A percentile compares a stretch with the other conserved stretches of the same genome.
Conservation (phyloP, 352 stramenopile genomes). For the Phytophthora hibernalis region DNA sequence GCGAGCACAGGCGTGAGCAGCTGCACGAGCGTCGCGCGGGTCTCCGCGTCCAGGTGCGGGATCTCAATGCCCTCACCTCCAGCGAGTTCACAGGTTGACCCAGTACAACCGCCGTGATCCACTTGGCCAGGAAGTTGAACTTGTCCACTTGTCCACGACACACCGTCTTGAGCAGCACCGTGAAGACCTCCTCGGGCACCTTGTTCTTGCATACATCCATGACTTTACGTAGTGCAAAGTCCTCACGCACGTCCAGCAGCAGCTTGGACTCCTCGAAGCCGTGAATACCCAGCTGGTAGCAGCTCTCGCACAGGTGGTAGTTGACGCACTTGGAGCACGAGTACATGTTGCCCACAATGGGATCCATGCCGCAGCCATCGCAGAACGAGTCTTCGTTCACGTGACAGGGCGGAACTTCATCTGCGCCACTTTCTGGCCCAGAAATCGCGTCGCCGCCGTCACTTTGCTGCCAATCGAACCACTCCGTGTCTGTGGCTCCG, state of each 20-base stretch:
- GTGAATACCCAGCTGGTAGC: slow-evolving; percentile 87
- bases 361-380: slow-evolving; percentile 90
- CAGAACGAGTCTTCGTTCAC: slow-evolving; percentile 92
- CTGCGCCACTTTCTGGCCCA: slow-evolving; percentile 82
- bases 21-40: slow-evolving; percentile 73
- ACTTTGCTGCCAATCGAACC: slow-evolving; percentile 63
- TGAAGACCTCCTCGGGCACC: slow-evolving; percentile 85
- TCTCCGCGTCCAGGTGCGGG: slow-evolving; percentile 75
- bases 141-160: slow-evolving; percentile 88
- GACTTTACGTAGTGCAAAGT: slow-evolving; percentile 84
- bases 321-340: slow-evolving; percentile 89
- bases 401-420: slow-evolving; percentile 78
- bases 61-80: slow-evolving; percentile 88
- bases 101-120: slow-evolving; percentile 85
- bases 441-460: slow-evolving; percentile 74
- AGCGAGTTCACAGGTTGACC: slow-evolving; percentile 70
- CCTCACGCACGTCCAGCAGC: slow-evolving; percentile 77
- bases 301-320: slow-evolving; percentile 83
- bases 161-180: slow-evolving; percentile 83
- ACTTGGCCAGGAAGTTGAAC: slow-evolving; percentile 90
- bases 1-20: slow-evolving; percentile 84
- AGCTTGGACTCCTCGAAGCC: slow-evolving; percentile 85
- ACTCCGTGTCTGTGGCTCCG: slow-evolving; percentile 43
- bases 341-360: slow-evolving; percentile 90
- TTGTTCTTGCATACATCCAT: slow-evolving; percentile 78